Evolutionary conservation across 495 filamentous ascomycete genomes (phyloP).

Genomic region (Penicillium herquei): DNA sequence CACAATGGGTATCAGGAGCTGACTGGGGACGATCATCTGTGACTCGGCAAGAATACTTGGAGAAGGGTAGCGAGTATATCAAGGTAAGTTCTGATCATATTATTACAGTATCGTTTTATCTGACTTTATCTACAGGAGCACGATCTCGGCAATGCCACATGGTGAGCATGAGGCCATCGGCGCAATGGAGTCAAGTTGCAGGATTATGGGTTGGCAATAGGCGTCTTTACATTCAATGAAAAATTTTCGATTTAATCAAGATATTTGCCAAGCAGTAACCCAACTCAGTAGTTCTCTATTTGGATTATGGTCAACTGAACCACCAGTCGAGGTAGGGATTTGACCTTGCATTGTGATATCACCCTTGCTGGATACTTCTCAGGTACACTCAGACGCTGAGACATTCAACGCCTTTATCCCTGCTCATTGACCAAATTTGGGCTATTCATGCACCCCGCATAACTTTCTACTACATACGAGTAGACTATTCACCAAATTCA

Average conservation of each 20-base stretch:
- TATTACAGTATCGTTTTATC: not conserved
- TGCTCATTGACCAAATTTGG: too few species aligned
- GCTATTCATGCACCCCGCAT: too few species aligned
- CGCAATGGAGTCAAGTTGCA: slow-evolving; percentile 28
- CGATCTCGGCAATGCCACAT: slow-evolving; percentile 68
- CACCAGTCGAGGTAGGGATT: too few species aligned
- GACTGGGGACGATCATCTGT: slow-evolving; percentile 45
- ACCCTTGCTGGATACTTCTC: too few species aligned
- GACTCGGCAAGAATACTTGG: slow-evolving; percentile 72
- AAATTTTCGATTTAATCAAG: not conserved
- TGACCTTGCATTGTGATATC: too few species aligned
- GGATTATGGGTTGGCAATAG: slow-evolving; percentile 3
- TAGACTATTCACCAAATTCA: too few species aligned
- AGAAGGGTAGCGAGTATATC: slow-evolving; percentile 82
- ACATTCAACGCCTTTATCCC: too few species aligned
- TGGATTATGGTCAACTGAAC: too few species aligned
- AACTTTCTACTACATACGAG: too few species aligned
- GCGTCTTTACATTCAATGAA: slow-evolving; percentile 1
- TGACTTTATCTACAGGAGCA: slow-evolving; percentile 58
- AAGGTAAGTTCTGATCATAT: slow-evolving; percentile 55
- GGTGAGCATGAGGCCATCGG: slow-evolving; percentile 23
- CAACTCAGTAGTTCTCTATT: too few species aligned
- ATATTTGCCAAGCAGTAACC: not conserved
- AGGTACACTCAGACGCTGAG: too few species aligned
- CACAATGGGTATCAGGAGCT: slow-evolving; percentile 62